Conservation (phyloP, 192 early-diverging fungal genomes). For the Rhizophagus clarus region DNA sequence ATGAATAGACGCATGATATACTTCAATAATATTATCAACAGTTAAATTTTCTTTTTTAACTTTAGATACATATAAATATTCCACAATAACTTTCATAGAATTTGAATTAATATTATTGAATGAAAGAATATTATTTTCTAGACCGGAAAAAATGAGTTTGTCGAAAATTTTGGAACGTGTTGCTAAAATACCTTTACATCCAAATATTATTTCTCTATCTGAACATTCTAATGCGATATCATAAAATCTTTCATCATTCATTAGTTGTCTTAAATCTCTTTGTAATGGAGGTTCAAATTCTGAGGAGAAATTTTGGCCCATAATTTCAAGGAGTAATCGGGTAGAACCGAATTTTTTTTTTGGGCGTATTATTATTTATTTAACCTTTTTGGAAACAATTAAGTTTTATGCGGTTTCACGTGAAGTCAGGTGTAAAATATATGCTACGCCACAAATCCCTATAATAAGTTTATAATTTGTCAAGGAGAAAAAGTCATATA, state of each 20-base stretch:
- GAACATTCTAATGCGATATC: neutral
- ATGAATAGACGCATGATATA: neutral
- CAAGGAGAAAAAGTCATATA: no score
- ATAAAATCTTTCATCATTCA: neutral
- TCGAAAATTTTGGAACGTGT: neutral
- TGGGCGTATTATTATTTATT: no score
- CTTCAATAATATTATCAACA: neutral
- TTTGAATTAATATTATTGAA: neutral
- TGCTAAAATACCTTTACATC: neutral
- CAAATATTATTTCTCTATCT: neutral
- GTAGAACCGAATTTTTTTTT: no score
- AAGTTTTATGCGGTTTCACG: no score
- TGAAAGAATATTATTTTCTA: neutral
- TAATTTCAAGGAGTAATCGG: neutral
- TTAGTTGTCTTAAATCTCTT: neutral
- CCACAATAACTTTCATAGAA: constrained; percentile 12
- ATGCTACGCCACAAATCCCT: no score
- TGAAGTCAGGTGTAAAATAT: no score
- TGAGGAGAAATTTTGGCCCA: neutral
- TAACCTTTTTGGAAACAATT: no score
- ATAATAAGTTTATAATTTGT: no score
- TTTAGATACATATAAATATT: neutral
- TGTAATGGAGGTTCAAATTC: neutral
- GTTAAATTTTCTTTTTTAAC: neutral
- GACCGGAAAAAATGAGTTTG: neutral